phyloP scores from a whole-genome alignment of 495 filamentous ascomycete genomes.

The Aspergillus nanangensis region DNA sequence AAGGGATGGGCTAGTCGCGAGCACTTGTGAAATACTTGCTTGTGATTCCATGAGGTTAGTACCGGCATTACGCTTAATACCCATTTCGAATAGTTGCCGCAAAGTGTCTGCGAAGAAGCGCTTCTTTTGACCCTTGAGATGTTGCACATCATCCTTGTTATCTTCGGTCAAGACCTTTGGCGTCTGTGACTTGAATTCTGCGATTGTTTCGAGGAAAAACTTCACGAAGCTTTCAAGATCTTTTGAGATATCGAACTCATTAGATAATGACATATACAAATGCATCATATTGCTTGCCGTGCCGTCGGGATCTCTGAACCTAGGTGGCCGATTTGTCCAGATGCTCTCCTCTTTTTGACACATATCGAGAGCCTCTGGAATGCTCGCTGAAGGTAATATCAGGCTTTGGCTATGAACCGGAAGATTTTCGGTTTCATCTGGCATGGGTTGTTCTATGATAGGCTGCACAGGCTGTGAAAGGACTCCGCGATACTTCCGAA shows the following conservation, averaged over 20 bases:
- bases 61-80: slow-evolving; percentile 74
- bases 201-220: slow-evolving; percentile 62
- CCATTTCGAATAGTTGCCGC: slow-evolving; percentile 78
- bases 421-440: slow-evolving; percentile 39
- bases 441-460: slow-evolving; percentile 62
- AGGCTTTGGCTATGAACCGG: slow-evolving; percentile 12
- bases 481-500: slow-evolving; percentile 77
- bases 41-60: slow-evolving; percentile 66
- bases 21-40: slow-evolving; percentile 59
- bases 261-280: slow-evolving; percentile 46
- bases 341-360: slow-evolving; percentile 48
- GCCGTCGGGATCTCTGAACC: slow-evolving; percentile 63
- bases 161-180: slow-evolving; percentile 73
- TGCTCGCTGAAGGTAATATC: slow-evolving; percentile 15
- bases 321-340: slow-evolving; percentile 59
- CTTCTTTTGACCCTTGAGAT: slow-evolving; percentile 87
- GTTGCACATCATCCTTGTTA: slow-evolving; percentile 73
- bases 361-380: slow-evolving; percentile 42
- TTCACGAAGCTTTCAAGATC: slow-evolving; percentile 63
- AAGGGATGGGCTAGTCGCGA: slow-evolving; percentile 48
- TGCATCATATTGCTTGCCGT: slow-evolving; percentile 62
- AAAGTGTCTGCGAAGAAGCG: slow-evolving; percentile 85
- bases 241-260: slow-evolving; percentile 49
- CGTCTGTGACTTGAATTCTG: slow-evolving; percentile 72
- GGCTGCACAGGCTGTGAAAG: slow-evolving; percentile 66